Conservation (phyloP, 306 rosid species). For the Casuarina cunninghamiana region DNA sequence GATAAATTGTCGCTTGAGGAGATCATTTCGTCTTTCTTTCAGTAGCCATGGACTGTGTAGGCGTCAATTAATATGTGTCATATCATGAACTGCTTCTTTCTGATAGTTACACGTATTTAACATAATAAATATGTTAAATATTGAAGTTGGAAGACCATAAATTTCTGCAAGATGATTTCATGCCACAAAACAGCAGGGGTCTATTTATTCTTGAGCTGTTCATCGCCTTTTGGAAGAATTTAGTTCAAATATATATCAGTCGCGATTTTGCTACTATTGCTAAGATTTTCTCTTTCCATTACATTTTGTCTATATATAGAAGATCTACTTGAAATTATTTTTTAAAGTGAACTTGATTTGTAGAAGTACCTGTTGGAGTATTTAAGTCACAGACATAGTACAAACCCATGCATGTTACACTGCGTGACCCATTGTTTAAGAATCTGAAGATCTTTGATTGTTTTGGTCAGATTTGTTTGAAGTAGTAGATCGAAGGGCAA, state of each 20-base stretch:
- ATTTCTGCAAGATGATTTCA: not conserved
- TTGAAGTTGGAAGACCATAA: not conserved
- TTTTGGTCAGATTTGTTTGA: slow-evolving; percentile 67
- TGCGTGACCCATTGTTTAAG: not conserved
- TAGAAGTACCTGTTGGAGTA: not conserved
- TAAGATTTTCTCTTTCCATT: not conserved
- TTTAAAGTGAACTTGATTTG: slow-evolving; percentile 7
- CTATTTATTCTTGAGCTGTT: not conserved
- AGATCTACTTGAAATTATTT: not conserved
- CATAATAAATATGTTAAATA: not conserved
- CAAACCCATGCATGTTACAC: not conserved
- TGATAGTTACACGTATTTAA: not conserved
- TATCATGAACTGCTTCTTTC: not conserved
- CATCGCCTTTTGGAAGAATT: not conserved
- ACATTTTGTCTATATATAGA: not conserved
- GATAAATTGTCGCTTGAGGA: not conserved
- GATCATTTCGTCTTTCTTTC: not conserved
- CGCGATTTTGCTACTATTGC: not conserved
- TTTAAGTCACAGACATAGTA: not conserved
- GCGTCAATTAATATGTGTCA: no score
- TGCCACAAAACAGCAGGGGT: not conserved
- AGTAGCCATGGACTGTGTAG: not conserved
- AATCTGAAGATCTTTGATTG: not conserved
- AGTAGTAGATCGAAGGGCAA: slow-evolving; percentile 94
- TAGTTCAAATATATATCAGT: not conserved